Conservation (phyloP, 192 early-diverging fungal species). For the Coemansia sp. region DNA sequence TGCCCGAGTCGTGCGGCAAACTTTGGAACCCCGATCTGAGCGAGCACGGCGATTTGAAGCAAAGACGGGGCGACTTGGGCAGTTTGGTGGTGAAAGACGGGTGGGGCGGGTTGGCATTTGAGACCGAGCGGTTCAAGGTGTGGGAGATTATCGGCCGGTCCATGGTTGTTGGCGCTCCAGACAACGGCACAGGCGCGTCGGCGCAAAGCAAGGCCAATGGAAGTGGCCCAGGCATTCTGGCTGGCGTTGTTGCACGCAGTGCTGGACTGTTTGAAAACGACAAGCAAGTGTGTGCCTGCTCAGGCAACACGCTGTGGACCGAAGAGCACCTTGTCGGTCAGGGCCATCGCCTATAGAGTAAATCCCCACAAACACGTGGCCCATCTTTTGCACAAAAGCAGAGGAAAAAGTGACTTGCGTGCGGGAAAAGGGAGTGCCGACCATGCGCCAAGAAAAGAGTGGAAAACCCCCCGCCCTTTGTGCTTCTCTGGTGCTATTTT, state of each 20-base stretch:
- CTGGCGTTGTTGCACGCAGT: conserved; percentile 84
- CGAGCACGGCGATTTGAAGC: conserved; percentile 21
- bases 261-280: conserved; percentile 90
- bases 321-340: conserved; percentile 59
- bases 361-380: background rate
- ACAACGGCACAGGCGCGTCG: conserved; percentile 50
- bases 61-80: conserved; percentile 65
- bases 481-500: conserved; percentile 9
- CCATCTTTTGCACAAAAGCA: background rate
- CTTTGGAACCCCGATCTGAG: conserved; percentile 31
- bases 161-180: conserved; percentile 69
- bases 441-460: conserved; percentile 2
- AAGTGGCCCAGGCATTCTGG: conserved; percentile 65
- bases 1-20: conserved; percentile 47
- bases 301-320: conserved; percentile 85
- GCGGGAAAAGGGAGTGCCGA: background rate
- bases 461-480: background rate
- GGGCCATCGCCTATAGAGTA: conserved; percentile 27
- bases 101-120: conserved; percentile 73
- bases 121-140: conserved; percentile 71
- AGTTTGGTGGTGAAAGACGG: conserved; percentile 67
- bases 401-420: background rate
- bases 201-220: conserved; percentile 49
- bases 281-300: conserved; percentile 84
- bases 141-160: conserved; percentile 90